These are phyloP conservation scores for Quercus glauca DNA, from an alignment of 306 rosid genomes.

Conservation along the genomic window DNA sequence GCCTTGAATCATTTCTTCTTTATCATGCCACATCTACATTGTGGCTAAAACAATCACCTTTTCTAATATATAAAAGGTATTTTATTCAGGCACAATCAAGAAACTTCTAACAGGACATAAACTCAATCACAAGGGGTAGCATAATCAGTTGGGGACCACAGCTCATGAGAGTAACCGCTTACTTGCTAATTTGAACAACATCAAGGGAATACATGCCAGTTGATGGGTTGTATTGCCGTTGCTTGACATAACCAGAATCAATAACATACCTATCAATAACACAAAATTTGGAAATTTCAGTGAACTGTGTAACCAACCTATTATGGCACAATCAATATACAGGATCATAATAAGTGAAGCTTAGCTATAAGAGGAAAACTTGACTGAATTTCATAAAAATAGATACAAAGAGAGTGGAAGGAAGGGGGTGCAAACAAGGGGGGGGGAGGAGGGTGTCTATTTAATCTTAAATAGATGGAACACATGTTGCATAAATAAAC, in stretches of 20 bases:
- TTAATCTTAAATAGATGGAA: not conserved
- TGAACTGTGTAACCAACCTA: constrained; percentile 15
- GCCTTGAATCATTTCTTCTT: not conserved
- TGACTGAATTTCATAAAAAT: not conserved
- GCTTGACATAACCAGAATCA: constrained; percentile 98
- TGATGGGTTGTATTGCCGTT: constrained; percentile 90
- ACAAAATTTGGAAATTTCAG: constrained; percentile 1
- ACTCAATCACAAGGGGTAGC: not conserved
- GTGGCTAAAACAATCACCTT: not conserved
- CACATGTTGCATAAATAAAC: not conserved
- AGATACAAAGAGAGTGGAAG: not conserved
- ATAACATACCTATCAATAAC: constrained; percentile 71
- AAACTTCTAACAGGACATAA: not conserved
- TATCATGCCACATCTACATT: not conserved
- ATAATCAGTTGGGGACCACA: too few species aligned
- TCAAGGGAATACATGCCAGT: constrained; percentile 97
- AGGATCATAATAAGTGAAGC: constrained; percentile 2
- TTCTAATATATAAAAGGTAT: too few species aligned
- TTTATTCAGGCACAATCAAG: not conserved
- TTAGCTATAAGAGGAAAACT: not conserved
- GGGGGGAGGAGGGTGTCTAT: not conserved
- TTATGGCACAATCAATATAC: constrained; percentile 5
- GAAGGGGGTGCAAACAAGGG: too few species aligned
- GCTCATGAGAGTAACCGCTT: constrained; percentile 12
- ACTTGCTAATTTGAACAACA: constrained; percentile 98